These are phyloP conservation scores for Citrus glauca DNA, from an alignment of 345 rosid genomes.

Conservation along the genomic window DNA sequence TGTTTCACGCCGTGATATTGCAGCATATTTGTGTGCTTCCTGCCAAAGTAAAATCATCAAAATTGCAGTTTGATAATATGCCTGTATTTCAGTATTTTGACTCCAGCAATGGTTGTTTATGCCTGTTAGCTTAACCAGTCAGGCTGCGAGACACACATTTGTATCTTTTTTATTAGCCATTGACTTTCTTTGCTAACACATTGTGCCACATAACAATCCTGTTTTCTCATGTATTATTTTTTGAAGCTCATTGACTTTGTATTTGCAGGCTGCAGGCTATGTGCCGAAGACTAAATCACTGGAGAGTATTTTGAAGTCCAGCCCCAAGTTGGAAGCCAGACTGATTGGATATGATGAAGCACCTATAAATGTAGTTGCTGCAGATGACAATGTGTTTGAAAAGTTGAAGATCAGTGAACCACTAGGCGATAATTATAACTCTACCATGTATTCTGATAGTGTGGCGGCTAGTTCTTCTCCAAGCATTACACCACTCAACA, in stretches of 20 bases:
- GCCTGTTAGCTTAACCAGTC: background rate
- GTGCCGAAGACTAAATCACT: constrained; percentile 41
- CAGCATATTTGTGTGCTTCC: constrained; percentile 6
- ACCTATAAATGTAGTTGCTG: constrained; percentile 41
- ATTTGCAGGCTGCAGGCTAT: constrained; percentile 57
- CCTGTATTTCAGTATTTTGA: background rate
- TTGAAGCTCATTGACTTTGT: background rate
- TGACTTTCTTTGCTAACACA: background rate
- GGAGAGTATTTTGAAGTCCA: constrained; percentile 52
- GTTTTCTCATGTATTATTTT: background rate
- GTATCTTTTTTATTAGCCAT: background rate
- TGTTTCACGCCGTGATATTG: background rate
- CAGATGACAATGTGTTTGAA: constrained; percentile 22
- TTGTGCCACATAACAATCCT: background rate
- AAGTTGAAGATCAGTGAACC: constrained; percentile 27
- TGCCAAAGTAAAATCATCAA: background rate
- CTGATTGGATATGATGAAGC: constrained; percentile 81
- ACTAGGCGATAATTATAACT: constrained; percentile 7
- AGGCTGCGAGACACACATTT: background rate
- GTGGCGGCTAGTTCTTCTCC: constrained; percentile 16
- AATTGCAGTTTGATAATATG: background rate
- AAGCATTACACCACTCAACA: constrained; percentile 18
- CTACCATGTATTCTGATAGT: constrained; percentile 9
- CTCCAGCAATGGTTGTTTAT: background rate
- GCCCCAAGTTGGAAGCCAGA: constrained; percentile 48